Conservation (phyloP, 2,329 filamentous ascomycete genomes). For the Paraconiothyrium brasiliense region DNA sequence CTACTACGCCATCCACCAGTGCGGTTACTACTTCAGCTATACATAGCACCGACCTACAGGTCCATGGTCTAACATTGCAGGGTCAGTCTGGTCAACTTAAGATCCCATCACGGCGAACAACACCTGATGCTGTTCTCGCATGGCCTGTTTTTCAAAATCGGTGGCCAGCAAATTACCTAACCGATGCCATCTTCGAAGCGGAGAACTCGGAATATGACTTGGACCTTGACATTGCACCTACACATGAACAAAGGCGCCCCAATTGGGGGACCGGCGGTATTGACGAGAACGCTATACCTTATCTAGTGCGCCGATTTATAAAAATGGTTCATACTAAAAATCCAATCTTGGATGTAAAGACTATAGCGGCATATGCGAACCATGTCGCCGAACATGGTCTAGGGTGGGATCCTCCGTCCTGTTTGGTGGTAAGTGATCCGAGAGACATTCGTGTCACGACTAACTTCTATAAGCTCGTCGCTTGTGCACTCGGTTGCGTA, state of each 20-base stretch:
- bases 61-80: background rate
- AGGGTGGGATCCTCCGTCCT: slow-evolving; percentile 4
- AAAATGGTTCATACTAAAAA: slow-evolving; percentile 4
- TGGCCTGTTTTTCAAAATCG: slow-evolving; percentile 1
- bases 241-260: background rate
- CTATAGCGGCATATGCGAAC: slow-evolving; percentile 6
- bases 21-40: background rate
- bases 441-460: background rate
- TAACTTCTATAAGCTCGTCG: slow-evolving; percentile 1
- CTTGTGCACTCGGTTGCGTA: slow-evolving; percentile 4
- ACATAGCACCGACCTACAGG: background rate
- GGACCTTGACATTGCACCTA: background rate
- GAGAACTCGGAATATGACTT: background rate
- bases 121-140: background rate
- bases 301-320: slow-evolving; percentile 1
- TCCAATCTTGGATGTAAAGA: slow-evolving; percentile 3
- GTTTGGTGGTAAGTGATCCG: slow-evolving; percentile 1
- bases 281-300: slow-evolving; percentile 1
- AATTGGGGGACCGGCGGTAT: background rate
- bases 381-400: slow-evolving; percentile 1
- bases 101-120: slow-evolving; percentile 1
- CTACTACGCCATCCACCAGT: background rate
- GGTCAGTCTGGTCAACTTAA: background rate
- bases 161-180: slow-evolving; percentile 2
- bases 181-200: slow-evolving; percentile 3